phyloP scores from a whole-genome alignment of 2,329 filamentous ascomycete genomes.

The Arthroderma uncinatum region DNA sequence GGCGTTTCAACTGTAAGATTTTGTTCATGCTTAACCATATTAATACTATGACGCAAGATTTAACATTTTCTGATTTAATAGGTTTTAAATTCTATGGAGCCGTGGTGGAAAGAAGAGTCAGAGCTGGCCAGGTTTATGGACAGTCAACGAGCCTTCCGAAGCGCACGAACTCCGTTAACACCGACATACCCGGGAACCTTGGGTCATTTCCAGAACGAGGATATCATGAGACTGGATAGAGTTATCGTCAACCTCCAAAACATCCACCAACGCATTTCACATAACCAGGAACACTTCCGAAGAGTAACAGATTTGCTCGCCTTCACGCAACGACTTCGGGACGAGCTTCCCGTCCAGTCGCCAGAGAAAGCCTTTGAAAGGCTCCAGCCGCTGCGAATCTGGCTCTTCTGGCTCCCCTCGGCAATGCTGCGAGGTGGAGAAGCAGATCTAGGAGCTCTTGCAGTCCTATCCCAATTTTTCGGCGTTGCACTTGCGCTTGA shows the following conservation, averaged over 20 bases:
- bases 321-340: slow-evolving; percentile 61
- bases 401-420: slow-evolving; percentile 93
- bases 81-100: slow-evolving; percentile 84
- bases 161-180: slow-evolving; percentile 25
- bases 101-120: slow-evolving; percentile 75
- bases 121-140: slow-evolving; percentile 41
- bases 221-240: slow-evolving; percentile 56
- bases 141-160: slow-evolving; percentile 29
- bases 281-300: slow-evolving; percentile 57
- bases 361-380: slow-evolving; percentile 82
- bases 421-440: slow-evolving; percentile 67
- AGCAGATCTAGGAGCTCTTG: slow-evolving; percentile 63
- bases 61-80: slow-evolving; percentile 31
- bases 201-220: slow-evolving; percentile 45
- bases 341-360: slow-evolving; percentile 57
- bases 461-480: slow-evolving; percentile 85
- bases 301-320: slow-evolving; percentile 58
- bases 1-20: slow-evolving; percentile 71
- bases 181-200: slow-evolving; percentile 21
- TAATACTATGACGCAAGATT: slow-evolving; percentile 5
- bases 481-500: slow-evolving; percentile 78
- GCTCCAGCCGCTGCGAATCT: slow-evolving; percentile 74
- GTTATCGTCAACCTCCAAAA: slow-evolving; percentile 52
- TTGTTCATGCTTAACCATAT: background rate
- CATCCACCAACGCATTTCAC: slow-evolving; percentile 53